These are phyloP conservation scores for Colletotrichum costaricense DNA, from an alignment of 2,329 filamentous ascomycete species.

Conservation along the genomic window DNA sequence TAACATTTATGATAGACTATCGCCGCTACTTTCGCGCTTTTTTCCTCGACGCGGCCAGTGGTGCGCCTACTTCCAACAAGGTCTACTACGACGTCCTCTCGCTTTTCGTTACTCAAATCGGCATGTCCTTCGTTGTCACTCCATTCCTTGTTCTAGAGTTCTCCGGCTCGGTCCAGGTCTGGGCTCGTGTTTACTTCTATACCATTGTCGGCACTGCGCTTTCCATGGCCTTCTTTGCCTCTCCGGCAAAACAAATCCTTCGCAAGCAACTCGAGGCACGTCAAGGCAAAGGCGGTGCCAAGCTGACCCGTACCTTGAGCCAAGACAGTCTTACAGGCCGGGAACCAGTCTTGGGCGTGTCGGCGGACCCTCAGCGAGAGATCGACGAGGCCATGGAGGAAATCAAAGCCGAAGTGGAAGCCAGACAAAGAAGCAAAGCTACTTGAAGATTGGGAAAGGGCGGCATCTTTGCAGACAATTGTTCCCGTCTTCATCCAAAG, in stretches of 20 bases:
- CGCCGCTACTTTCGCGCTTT: constrained; percentile 92
- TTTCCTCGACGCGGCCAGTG: constrained; percentile 84
- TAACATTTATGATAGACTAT: constrained; percentile 70
- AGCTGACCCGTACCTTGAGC: constrained; percentile 62
- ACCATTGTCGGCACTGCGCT: constrained; percentile 73
- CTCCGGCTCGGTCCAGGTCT: constrained; percentile 76
- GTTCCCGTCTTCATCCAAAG: not conserved
- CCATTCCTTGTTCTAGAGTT: constrained; percentile 89
- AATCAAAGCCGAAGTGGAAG: constrained; percentile 78
- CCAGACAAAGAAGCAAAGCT: constrained; percentile 35
- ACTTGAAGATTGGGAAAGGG: not conserved
- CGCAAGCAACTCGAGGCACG: constrained; percentile 69
- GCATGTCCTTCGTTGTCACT: constrained; percentile 83
- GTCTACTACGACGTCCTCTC: constrained; percentile 87
- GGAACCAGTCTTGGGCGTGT: constrained; percentile 80
- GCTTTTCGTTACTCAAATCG: constrained; percentile 81
- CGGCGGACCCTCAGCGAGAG: constrained; percentile 79
- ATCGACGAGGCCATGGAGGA: constrained; percentile 83
- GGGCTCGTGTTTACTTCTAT: constrained; percentile 92
- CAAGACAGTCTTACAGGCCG: constrained; percentile 66
- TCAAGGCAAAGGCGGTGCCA: constrained; percentile 57
- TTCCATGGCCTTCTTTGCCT: constrained; percentile 81
- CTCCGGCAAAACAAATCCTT: constrained; percentile 75
- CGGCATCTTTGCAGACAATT: not conserved
- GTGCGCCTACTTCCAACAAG: constrained; percentile 76